Evolutionary conservation across 2,329 filamentous ascomycete genomes (phyloP).

Genomic region (Emericellopsis cladophorae): DNA sequence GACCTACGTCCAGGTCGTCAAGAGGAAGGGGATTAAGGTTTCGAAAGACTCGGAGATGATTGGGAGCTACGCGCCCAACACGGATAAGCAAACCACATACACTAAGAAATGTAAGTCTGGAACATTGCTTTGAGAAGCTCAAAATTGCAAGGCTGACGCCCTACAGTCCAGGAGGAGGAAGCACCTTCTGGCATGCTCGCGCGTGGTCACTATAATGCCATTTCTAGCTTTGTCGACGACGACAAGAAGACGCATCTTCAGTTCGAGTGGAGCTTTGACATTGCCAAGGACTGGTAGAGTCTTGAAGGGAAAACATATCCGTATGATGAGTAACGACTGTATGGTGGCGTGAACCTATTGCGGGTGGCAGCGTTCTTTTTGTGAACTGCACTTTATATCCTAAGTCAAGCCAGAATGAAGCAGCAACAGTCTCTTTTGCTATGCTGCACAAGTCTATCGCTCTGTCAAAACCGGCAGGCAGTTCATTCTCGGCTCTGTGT

Average conservation of each 20-base stretch:
- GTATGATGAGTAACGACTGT: neutral
- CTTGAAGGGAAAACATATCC: neutral
- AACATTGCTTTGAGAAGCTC: neutral
- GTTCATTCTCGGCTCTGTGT: neutral
- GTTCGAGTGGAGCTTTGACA: slow-evolving; percentile 95
- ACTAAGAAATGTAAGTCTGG: slow-evolving; percentile 73
- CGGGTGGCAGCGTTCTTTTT: too few species aligned
- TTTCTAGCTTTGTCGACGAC: slow-evolving; percentile 88
- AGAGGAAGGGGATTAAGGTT: slow-evolving; percentile 73
- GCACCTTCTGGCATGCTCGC: slow-evolving; percentile 84
- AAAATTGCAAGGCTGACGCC: slow-evolving; percentile 3
- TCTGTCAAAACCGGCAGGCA: neutral
- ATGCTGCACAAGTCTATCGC: slow-evolving; percentile 1
- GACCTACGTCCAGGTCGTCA: slow-evolving; percentile 91
- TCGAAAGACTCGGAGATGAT: slow-evolving; percentile 98
- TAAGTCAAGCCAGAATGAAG: neutral
- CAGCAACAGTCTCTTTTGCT: neutral
- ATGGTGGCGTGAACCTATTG: too few species aligned
- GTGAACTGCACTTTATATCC: neutral
- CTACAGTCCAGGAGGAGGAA: slow-evolving; percentile 77
- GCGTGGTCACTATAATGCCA: slow-evolving; percentile 80
- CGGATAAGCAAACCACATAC: slow-evolving; percentile 72
- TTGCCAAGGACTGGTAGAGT: slow-evolving; percentile 83
- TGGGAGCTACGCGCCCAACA: slow-evolving; percentile 89
- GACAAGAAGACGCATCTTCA: slow-evolving; percentile 81